Percentiles rank a stretch among this genome's conserved stretches.
Evolutionary conservation across 2,329 filamentous ascomycete genomes (phyloP).

Genomic region (Rutstroemia sydowiana): DNA sequence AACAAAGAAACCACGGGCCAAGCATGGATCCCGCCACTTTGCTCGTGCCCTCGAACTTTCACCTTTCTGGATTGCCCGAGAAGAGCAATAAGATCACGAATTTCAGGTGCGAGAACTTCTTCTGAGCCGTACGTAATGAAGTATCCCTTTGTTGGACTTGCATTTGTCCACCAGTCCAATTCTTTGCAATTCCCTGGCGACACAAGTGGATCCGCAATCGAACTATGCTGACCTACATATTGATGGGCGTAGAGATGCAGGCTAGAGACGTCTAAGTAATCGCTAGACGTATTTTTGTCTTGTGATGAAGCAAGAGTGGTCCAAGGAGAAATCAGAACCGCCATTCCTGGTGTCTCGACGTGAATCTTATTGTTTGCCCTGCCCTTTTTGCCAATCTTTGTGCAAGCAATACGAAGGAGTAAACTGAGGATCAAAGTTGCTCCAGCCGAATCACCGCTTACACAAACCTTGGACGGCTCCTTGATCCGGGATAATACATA

Average conservation of each 20-base stretch:
- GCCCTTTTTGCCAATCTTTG: slow-evolving; percentile 1
- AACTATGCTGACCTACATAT: slow-evolving; percentile 51
- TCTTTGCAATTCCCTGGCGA: slow-evolving; percentile 68
- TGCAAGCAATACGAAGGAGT: slow-evolving; percentile 53
- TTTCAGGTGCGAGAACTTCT: slow-evolving; percentile 70
- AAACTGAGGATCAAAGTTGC: slow-evolving; percentile 67
- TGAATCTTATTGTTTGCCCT: neutral
- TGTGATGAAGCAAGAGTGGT: slow-evolving; percentile 60
- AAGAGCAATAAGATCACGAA: slow-evolving; percentile 49
- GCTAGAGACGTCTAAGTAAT: slow-evolving; percentile 63
- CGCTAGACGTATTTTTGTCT: slow-evolving; percentile 62
- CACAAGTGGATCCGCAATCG: slow-evolving; percentile 46
- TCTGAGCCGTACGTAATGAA: slow-evolving; percentile 67
- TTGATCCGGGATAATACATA: slow-evolving; percentile 54
- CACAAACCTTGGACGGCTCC: slow-evolving; percentile 53
- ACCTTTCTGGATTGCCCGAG: slow-evolving; percentile 44
- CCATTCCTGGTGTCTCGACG: slow-evolving; percentile 44
- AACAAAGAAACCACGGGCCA: slow-evolving; percentile 69
- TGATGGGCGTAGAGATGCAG: slow-evolving; percentile 64
- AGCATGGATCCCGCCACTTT: slow-evolving; percentile 65
- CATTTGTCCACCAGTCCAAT: slow-evolving; percentile 55
- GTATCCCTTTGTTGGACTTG: slow-evolving; percentile 59
- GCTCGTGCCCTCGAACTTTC: slow-evolving; percentile 37
- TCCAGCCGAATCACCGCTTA: slow-evolving; percentile 75
- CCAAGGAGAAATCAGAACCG: slow-evolving; percentile 76